Evolutionary conservation across 306 rosid species (phyloP), one percentile per base, ranked within the genome.

Genomic region (Hippophae gyantsensis): DNA sequence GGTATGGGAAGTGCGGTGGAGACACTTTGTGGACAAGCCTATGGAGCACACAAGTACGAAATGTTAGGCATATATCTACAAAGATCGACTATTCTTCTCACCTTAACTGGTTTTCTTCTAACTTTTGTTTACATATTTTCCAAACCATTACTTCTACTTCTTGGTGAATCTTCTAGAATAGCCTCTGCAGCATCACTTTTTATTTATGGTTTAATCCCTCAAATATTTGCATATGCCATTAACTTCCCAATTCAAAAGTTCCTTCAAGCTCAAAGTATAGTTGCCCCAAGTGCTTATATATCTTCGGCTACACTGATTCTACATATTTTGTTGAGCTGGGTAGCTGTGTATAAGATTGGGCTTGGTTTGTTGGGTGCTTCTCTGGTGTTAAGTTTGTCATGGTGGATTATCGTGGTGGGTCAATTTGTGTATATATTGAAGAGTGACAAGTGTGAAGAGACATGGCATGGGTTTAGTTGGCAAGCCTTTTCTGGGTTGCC

Each of bases 1-100:
- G 95, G 95, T 0, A 87, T 87, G 95, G 95, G 95, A 63, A 87
- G 95, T 6, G 95, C 95, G 0, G 95, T 84, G 60, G 95, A 87
- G 72, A 87, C 93, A 0, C 64, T 87, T 42, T 84, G 95, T 7
- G 95, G 95, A 0, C 93, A 87, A 65, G 93, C 95, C 0, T 84
- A 71, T 54, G 95, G 93, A 3, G 95, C 89, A 2, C 44, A 70
- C 1, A 78, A 63, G 44, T 64, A 85, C 23, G 87, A 82, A 0
- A 80, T 87, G 95, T 54, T 87, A 6, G 92, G 95, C 0, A 9
- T 82, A n/a, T 87, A 84, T 56, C 67, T 83, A 64, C 95, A 84
- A 60, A 72, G 93, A 66, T 71, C 95, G 3, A 42, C 69, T 2
- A 25, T 87, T 11, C 74, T 84, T 1, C 61, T 87, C 0, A 69